These are phyloP conservation scores for Mytilinidion resinicola DNA, from an alignment of 495 filamentous ascomycete species.

Conservation along the genomic window DNA sequence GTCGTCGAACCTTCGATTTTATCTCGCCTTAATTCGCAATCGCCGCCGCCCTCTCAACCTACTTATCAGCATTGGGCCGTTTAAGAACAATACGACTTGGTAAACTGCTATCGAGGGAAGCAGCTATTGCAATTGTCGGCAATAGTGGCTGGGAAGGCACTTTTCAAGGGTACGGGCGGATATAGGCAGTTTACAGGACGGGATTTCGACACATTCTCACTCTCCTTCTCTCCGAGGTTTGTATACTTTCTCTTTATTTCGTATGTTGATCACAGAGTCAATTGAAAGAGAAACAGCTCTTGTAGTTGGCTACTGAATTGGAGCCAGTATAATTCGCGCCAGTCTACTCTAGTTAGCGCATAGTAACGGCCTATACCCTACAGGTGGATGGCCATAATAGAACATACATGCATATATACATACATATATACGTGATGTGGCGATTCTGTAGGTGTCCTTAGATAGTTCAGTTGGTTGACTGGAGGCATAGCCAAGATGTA, in stretches of 20 bases:
- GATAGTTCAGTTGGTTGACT: constrained; percentile 1
- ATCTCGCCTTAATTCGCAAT: constrained; percentile 11
- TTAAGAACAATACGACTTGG: constrained; percentile 18
- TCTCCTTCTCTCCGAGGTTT: constrained; percentile 3
- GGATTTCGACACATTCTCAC: background rate
- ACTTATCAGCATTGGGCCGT: constrained; percentile 11
- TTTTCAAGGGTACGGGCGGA: constrained; percentile 5
- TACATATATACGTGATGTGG: constrained; percentile 1
- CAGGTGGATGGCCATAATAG: constrained; percentile 9
- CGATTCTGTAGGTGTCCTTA: background rate
- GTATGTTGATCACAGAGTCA: constrained; percentile 2
- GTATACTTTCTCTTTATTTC: constrained; percentile 10
- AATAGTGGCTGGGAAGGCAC: constrained; percentile 15
- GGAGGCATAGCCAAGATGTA: constrained; percentile 1
- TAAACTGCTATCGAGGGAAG: constrained; percentile 14
- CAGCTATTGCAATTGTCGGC: constrained; percentile 13
- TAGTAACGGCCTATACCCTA: constrained; percentile 7
- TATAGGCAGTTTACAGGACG: constrained; percentile 2
- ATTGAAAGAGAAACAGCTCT: background rate
- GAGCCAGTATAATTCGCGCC: background rate
- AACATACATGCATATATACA: constrained; percentile 6
- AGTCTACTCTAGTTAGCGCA: constrained; percentile 2
- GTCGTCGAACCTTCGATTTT: background rate
- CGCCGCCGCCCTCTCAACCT: constrained; percentile 4
- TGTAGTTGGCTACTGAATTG: constrained; percentile 3